Evolutionary conservation across 768 basidiomycete genomes (phyloP).

Genomic region (Exidia glandulosa): DNA sequence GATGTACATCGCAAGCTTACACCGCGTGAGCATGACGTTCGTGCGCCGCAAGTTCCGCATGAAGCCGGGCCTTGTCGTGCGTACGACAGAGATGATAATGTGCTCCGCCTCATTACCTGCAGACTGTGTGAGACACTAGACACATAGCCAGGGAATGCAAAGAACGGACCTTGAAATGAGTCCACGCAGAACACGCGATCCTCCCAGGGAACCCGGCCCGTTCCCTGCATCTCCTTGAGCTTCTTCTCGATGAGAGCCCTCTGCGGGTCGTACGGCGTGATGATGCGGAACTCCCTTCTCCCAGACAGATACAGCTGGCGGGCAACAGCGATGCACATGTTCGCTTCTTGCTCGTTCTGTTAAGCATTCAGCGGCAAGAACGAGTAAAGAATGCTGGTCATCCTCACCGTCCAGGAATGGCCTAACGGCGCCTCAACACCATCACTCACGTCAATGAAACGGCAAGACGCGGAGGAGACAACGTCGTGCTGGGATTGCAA

Average conservation of each 20-base stretch:
- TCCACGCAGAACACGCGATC: slow-evolving; percentile 72
- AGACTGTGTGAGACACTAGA: neutral
- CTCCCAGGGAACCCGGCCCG: slow-evolving; percentile 31
- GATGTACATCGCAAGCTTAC: slow-evolving; percentile 70
- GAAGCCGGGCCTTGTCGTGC: slow-evolving; percentile 56
- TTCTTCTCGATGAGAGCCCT: slow-evolving; percentile 43
- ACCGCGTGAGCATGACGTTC: slow-evolving; percentile 83
- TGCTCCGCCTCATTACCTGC: slow-evolving; percentile 76
- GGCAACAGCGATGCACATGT: slow-evolving; percentile 47
- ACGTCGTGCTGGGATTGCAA: slow-evolving; percentile 42
- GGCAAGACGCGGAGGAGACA: slow-evolving; percentile 35
- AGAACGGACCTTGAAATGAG: slow-evolving; percentile 57
- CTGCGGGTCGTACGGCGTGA: slow-evolving; percentile 77
- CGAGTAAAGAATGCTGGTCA: neutral
- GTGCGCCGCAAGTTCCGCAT: slow-evolving; percentile 52
- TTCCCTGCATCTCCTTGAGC: slow-evolving; percentile 38
- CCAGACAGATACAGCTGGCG: slow-evolving; percentile 34
- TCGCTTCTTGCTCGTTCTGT: slow-evolving; percentile 52
- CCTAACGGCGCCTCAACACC: slow-evolving; percentile 30
- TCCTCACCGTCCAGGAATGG: slow-evolving; percentile 34
- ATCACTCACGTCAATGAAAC: slow-evolving; percentile 47
- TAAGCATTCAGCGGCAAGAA: neutral
- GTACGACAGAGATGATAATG: slow-evolving; percentile 62
- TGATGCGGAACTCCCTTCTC: slow-evolving; percentile 48
- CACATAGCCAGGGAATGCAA: neutral